Base-by-base conservation (phyloP, 345 rosid species). In the Salix udensis region DNA sequence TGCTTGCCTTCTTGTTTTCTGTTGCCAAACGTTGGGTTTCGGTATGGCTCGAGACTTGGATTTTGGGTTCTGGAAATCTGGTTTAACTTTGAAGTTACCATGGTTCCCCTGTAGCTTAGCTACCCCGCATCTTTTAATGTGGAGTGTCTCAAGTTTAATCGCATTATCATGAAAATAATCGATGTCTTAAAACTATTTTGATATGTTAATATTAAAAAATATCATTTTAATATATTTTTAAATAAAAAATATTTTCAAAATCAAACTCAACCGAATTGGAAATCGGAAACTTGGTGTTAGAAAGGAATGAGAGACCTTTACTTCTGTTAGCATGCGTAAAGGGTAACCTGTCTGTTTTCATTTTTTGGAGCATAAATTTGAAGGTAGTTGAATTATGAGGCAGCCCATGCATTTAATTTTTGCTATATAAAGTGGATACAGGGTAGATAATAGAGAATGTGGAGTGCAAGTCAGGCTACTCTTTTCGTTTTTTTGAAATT, bases 1-100 rank as follows among this genome's bases (percentile, higher is more conserved):
- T 18, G 70, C n/a, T 10, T 36, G 74, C 76, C 34, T 66, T 71
- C 70, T 36, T 69, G 36, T 75, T 67, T 37, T 76, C 40, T 37
- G 7, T 7, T 5, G 4, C 28, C 62, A n/a, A 3, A 3, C 2
- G 60, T 18, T 61, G 48, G 15, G 34, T 31, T 48, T 58, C 58
- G 36, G 23, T 24, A 30, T 46, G 58, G 23, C 65, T 67, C 70
- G 28, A 23, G 28, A 58, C 64, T 10, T 9, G 28, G 28, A 58
- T 58, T 58, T n/a, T 10, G 64, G 14, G 64, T n/a, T 23, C 64
- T 58, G 6, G 28, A n/a, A 8, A 55, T 53, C 60, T 21, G 60
- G 60, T 53, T 52, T 18, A 53, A 21, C 61, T 4, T 2, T 39
- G 2, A 39, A 39, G 42, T 39, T 39, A 7, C 42, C 11, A 39